Percentiles rank a stretch among this genome's conserved stretches.
phyloP scores from a whole-genome alignment of 371 early-diverging fungal species.

The Mucor irregularis region DNA sequence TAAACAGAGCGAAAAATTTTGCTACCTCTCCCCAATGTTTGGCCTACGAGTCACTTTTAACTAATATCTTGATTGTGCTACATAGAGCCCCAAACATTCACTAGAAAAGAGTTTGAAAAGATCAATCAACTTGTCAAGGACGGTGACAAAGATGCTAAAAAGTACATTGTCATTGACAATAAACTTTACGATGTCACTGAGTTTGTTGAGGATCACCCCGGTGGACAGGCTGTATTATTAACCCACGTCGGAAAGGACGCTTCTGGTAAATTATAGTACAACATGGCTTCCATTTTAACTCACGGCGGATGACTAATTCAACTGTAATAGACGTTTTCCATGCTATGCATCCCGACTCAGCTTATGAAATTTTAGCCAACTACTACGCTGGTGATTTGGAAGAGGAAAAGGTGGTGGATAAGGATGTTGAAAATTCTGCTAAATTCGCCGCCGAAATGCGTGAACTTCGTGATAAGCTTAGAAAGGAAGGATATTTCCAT shows the following conservation, averaged over 20 bases:
- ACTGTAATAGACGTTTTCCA: slow-evolving; percentile 75
- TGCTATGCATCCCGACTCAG: slow-evolving; percentile 77
- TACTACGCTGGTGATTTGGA: slow-evolving; percentile 80
- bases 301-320: not conserved
- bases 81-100: slow-evolving; percentile 24
- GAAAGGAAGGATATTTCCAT: slow-evolving; percentile 65
- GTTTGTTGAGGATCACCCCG: slow-evolving; percentile 85
- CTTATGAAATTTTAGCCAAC: slow-evolving; percentile 73
- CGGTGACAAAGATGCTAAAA: slow-evolving; percentile 50
- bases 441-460: slow-evolving; percentile 65
- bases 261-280: slow-evolving; percentile 54
- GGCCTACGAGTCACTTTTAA: not conserved
- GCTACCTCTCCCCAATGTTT: slow-evolving; percentile 20
- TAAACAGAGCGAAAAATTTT: not conserved
- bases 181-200: slow-evolving; percentile 88
- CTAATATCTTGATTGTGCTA: slow-evolving; percentile 6
- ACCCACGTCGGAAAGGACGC: slow-evolving; percentile 85
- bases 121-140: slow-evolving; percentile 43
- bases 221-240: slow-evolving; percentile 69
- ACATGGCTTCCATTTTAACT: not conserved
- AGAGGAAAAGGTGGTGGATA: slow-evolving; percentile 26
- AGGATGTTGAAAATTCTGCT: slow-evolving; percentile 19
- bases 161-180: slow-evolving; percentile 75
- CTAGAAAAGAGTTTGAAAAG: slow-evolving; percentile 37
- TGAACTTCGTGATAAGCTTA: slow-evolving; percentile 60